Conservation (phyloP, 2,329 filamentous ascomycete species). For the Stagonosporopsis tanaceti region DNA sequence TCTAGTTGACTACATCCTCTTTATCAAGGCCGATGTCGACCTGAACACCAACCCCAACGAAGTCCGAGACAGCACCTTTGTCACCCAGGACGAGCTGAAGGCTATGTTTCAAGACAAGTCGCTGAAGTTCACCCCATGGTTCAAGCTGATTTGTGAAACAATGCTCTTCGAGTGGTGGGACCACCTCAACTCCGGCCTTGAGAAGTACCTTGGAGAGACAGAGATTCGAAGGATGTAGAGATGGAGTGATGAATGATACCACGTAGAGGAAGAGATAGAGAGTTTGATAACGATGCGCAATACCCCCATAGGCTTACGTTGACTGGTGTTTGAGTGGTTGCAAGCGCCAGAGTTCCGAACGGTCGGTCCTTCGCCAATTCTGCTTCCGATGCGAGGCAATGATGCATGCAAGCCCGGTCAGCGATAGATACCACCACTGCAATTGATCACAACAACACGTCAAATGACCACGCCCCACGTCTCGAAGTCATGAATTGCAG, state of each 20-base stretch:
- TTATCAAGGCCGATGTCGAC: slow-evolving; percentile 88
- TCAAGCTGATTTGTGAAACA: slow-evolving; percentile 97
- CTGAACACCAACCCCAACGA: slow-evolving; percentile 86
- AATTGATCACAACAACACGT: slow-evolving; percentile 31
- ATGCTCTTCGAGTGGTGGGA: slow-evolving; percentile 99
- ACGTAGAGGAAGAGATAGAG: slow-evolving; percentile 76
- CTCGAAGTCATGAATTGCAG: slow-evolving; percentile 33
- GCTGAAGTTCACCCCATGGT: slow-evolving; percentile 96
- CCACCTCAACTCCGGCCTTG: slow-evolving; percentile 79
- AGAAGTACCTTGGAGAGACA: slow-evolving; percentile 85
- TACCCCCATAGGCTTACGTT: slow-evolving; percentile 14
- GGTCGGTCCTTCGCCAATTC: slow-evolving; percentile 26
- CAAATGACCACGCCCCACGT: slow-evolving; percentile 36
- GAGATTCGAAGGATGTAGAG: slow-evolving; percentile 82
- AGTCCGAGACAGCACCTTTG: slow-evolving; percentile 84
- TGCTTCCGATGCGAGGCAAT: slow-evolving; percentile 32
- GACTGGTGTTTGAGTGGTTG: slow-evolving; percentile 15
- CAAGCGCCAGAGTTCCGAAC: slow-evolving; percentile 14
- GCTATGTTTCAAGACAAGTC: slow-evolving; percentile 81
- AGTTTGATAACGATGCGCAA: slow-evolving; percentile 62
- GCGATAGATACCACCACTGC: slow-evolving; percentile 39
- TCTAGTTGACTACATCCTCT: slow-evolving; percentile 95
- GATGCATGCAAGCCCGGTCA: slow-evolving; percentile 31
- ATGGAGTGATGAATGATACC: slow-evolving; percentile 13
- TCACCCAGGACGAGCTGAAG: slow-evolving; percentile 82